phyloP scores from a whole-genome alignment of 495 filamentous ascomycete species.

The Clavariopsis aquatica region DNA sequence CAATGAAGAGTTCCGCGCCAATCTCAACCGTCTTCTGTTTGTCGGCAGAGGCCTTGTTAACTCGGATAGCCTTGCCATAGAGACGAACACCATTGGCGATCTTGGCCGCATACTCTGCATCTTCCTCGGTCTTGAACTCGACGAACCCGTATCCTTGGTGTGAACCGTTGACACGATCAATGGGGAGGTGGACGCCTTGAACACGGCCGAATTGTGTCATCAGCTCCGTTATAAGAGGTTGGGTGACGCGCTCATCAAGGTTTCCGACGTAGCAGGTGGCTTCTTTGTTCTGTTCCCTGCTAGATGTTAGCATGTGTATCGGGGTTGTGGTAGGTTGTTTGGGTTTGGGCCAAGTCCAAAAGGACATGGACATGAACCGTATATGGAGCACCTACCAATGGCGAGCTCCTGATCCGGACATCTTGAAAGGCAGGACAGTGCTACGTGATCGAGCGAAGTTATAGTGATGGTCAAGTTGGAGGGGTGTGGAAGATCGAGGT shows the following conservation, averaged over 20 bases:
- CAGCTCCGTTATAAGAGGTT: slow-evolving; percentile 91
- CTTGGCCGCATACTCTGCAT: slow-evolving; percentile 94
- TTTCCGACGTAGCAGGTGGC: slow-evolving; percentile 98
- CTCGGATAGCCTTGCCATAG: slow-evolving; percentile 91
- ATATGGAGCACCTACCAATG: slow-evolving; percentile 64
- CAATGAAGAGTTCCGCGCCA: slow-evolving; percentile 94
- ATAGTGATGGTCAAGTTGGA: background rate
- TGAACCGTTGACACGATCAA: slow-evolving; percentile 92
- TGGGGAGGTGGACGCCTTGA: slow-evolving; percentile 95
- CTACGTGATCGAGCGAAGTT: background rate
- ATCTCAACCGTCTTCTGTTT: slow-evolving; percentile 96
- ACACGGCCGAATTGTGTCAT: slow-evolving; percentile 97
- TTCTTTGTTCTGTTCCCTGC: slow-evolving; percentile 98
- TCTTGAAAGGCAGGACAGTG: slow-evolving; percentile 2
- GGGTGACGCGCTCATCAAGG: slow-evolving; percentile 91
- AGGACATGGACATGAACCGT: background rate
- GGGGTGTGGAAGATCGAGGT: background rate
- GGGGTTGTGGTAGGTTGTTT: background rate
- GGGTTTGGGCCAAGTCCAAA: background rate
- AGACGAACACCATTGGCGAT: slow-evolving; percentile 95
- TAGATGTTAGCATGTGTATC: slow-evolving; percentile 19
- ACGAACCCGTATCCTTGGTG: slow-evolving; percentile 99
- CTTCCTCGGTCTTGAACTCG: slow-evolving; percentile 93
- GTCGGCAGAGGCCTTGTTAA: slow-evolving; percentile 95
- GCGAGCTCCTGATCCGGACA: slow-evolving; percentile 64